phyloP scores from a whole-genome alignment of 1,284 basidiomycete species.

The Paramarasmius palmivorus region DNA sequence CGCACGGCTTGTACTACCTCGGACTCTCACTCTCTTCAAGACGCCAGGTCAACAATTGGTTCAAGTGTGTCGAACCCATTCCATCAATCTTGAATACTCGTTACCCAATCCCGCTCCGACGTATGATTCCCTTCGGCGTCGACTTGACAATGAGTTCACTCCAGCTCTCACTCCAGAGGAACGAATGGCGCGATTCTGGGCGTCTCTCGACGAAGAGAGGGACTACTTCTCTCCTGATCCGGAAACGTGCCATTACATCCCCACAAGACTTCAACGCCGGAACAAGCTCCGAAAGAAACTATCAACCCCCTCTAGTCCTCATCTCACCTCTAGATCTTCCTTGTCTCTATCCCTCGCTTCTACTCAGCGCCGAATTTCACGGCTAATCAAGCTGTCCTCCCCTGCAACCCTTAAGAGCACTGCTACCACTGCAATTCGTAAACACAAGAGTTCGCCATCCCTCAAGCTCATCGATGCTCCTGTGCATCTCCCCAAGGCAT shows the following conservation, averaged over 20 bases:
- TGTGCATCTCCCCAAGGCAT: constrained; percentile 43
- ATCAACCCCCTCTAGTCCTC: constrained; percentile 27
- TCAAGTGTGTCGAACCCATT: not conserved
- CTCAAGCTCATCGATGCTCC: constrained; percentile 1
- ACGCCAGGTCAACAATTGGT: too few species aligned
- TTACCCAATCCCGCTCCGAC: constrained; percentile 1
- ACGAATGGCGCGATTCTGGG: constrained; percentile 34
- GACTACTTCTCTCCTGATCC: constrained; percentile 2
- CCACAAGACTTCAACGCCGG: constrained; percentile 11
- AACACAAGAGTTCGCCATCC: not conserved
- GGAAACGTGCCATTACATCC: not conserved
- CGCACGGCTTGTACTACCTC: not conserved
- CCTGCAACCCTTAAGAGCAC: not conserved
- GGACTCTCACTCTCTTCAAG: too few species aligned
- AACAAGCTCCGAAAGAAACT: constrained; percentile 30
- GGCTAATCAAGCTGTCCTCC: not conserved
- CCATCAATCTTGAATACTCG: constrained; percentile 8
- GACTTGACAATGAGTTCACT: constrained; percentile 4
- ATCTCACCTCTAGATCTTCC: constrained; percentile 7
- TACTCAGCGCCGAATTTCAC: not conserved
- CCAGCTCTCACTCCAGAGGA: constrained; percentile 26
- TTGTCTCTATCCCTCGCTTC: constrained; percentile 22
- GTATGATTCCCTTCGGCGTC: constrained; percentile 16
- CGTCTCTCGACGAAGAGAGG: constrained; percentile 28
- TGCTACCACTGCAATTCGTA: not conserved